Evolutionary conservation across 148 eudicot genomes (phyloP).

Genomic region (Euryodendron excelsum): DNA sequence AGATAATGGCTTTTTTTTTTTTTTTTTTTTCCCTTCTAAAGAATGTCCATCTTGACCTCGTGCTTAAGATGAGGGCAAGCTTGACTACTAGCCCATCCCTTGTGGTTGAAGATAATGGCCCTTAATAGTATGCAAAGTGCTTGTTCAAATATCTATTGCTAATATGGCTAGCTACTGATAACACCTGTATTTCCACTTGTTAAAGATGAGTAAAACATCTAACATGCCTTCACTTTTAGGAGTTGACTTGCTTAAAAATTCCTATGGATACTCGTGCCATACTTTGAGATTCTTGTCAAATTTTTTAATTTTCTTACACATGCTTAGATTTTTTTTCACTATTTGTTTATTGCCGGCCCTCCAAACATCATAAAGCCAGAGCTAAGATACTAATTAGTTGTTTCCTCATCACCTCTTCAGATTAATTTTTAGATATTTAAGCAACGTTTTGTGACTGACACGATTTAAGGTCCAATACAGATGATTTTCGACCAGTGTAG

Average conservation of each 20-base stretch:
- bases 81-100: too few relatives aligned
- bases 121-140: neutral
- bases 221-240: constrained; percentile 1
- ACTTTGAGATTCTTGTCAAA: neutral
- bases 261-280: neutral
- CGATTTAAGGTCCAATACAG: too few relatives aligned
- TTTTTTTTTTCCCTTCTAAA: too few relatives aligned
- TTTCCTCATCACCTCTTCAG: neutral
- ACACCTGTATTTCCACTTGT: constrained; percentile 13
- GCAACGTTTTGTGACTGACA: too few relatives aligned
- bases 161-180: neutral
- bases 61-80: too few relatives aligned
- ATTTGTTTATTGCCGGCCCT: neutral
- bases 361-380: neutral
- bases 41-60: too few relatives aligned
- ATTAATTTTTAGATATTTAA: neutral
- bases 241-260: constrained; percentile 3
- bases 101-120: too few relatives aligned
- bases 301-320: neutral
- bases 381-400: neutral
- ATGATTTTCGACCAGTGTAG: too few relatives aligned
- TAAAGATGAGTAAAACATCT: neutral
- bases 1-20: too few relatives aligned
- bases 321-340: neutral
- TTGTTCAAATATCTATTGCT: neutral